Evolutionary conservation across 306 rosid species (phyloP), one percentile per base, ranked within the genome.

Genomic region (Vigna nakashimae): DNA sequence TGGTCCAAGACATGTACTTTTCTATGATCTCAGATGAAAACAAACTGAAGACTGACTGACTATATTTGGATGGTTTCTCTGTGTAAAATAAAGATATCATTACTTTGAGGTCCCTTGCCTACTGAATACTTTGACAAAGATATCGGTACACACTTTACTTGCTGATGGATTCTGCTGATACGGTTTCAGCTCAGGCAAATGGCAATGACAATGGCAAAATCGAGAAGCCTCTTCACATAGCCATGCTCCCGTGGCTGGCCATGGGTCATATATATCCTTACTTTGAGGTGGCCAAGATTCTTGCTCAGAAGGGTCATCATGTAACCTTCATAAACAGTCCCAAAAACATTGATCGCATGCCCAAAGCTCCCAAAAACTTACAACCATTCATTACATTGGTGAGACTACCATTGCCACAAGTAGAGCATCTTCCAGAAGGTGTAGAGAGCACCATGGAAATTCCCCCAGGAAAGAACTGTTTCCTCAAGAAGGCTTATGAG

Each of bases 201-300:
- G 62, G 62, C 16, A 57, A 57, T 18, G 34, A 0, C 34, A 30
- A 34, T 30, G 63, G n/a, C 67, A 73, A 59, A 65, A 16, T 3
- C 1, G 36, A 84, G 3, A 82, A 84, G 42, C 84, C 76, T 38
- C 88, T 88, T 57, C 91, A 90, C 28, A 57, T 90, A 69, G 87
- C 75, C 7, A 55, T 88, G 85, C 84, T 88, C 5, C 92, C 95
- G 79, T 90, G 92, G 89, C 84, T 90, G 0, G 94, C 92, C 1
- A 80, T 86, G 53, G 94, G 92, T 43, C 92, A 88, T 71, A 81
- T 86, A 48, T 80, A 80, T n/a, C 89, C 92, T 0, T 84, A 56
- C 6, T 82, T 86, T 2, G 86, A 88, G 75, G 83, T 90, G 6
- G 82, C 88, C 8, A 88, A 88, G 77, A 75, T 88, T 58, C 84